These are phyloP conservation scores for Taxillus chinensis DNA, from an alignment of 164 flowering plant genomes.

Conservation along the genomic window DNA sequence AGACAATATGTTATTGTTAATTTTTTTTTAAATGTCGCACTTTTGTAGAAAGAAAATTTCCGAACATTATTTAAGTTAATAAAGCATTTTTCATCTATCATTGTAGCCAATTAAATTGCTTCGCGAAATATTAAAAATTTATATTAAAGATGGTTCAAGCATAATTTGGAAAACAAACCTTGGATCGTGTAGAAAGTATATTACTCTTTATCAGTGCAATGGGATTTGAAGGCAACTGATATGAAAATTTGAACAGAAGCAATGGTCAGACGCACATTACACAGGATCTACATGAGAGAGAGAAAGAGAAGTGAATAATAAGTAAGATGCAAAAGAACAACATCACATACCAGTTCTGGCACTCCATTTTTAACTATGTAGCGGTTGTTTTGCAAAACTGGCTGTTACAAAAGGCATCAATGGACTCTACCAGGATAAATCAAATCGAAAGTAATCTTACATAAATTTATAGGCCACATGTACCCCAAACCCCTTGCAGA, in stretches of 20 bases:
- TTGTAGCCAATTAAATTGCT: too few relatives aligned
- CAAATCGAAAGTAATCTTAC: not conserved
- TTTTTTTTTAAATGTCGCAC: too few relatives aligned
- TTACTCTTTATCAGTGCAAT: conserved; percentile 59
- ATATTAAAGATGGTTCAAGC: not conserved
- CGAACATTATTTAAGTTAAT: too few relatives aligned
- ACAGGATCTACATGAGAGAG: not conserved
- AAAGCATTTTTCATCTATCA: too few relatives aligned
- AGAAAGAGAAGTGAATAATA: not conserved
- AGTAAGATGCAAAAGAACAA: conserved; percentile 6
- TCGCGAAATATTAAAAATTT: too few relatives aligned
- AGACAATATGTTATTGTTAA: too few relatives aligned
- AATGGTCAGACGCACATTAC: conserved; percentile 6
- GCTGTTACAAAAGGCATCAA: conserved; percentile 42
- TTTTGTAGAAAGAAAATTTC: too few relatives aligned
- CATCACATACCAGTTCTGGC: conserved; percentile 57
- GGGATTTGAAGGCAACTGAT: conserved; percentile 87
- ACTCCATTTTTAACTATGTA: conserved; percentile 73
- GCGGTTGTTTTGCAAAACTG: conserved; percentile 68
- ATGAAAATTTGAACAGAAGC: conserved; percentile 10
- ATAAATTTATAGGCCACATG: not conserved
- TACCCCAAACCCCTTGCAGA: too few relatives aligned
- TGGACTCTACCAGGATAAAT: not conserved
- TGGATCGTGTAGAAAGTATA: conserved; percentile 63
- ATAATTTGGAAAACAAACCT: conserved; percentile 38